Conservation (phyloP, 768 basidiomycete species). For the Tephrocybe sp. region DNA sequence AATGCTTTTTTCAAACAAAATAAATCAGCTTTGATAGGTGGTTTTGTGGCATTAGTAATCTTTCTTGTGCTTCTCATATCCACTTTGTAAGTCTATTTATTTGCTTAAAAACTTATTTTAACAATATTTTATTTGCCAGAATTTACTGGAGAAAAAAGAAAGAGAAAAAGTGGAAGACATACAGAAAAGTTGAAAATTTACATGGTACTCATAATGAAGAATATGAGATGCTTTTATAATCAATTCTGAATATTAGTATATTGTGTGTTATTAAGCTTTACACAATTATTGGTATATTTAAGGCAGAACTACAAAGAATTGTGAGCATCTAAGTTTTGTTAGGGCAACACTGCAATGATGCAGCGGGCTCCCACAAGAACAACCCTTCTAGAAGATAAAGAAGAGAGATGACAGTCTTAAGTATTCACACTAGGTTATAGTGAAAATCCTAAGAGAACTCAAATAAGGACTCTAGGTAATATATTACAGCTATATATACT, state of each 20-base stretch:
- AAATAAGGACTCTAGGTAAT: background rate
- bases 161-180: constrained; percentile 8
- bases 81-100: constrained; percentile 32
- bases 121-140: constrained; percentile 7
- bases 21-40: constrained; percentile 49
- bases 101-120: too few relatives aligned
- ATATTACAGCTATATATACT: background rate
- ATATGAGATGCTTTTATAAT: constrained; percentile 14
- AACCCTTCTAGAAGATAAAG: too few relatives aligned
- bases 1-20: constrained; percentile 39
- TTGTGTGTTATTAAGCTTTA: too few relatives aligned
- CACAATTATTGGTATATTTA: too few relatives aligned
- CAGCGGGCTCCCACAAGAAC: too few relatives aligned
- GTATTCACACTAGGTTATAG: too few relatives aligned
- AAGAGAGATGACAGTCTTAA: too few relatives aligned
- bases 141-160: constrained; percentile 27
- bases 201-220: constrained; percentile 16
- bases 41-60: constrained; percentile 36
- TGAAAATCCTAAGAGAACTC: background rate
- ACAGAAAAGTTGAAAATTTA: constrained; percentile 15
- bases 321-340: too few relatives aligned
- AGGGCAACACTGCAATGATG: too few relatives aligned
- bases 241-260: constrained; percentile 1
- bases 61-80: constrained; percentile 35
- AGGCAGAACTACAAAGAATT: too few relatives aligned